Evolutionary conservation across 1,284 basidiomycete genomes (phyloP), one percentile per base, ranked within the genome.

Genomic region (Moesziomyces globuligerus): DNA sequence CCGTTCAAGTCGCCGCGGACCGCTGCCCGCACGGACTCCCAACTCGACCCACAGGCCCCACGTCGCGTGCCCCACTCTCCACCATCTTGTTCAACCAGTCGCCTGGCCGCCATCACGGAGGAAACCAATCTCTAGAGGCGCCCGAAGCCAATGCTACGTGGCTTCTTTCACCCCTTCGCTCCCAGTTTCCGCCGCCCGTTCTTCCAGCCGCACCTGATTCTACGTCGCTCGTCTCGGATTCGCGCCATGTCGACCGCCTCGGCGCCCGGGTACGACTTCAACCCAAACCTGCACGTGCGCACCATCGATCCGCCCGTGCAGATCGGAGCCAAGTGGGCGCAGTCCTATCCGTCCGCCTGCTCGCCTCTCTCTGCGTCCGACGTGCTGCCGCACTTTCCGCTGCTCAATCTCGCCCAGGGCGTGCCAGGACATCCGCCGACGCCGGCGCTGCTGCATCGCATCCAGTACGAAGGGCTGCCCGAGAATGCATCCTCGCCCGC

Each of bases 381-480:
- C n/a, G 61, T 60, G 15, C 37, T 47, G 39, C 50, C 55, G 2
- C 47, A 58, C 20, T 49, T 55, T 29, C 62, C 64, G 3, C 43
- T 76, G 41, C 68, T 79, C 36, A 79, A 78, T 38, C 55, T 79
- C 13, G 72, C 76, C 1, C 77, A 79, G 36, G 77, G 77, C 25
- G 74, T 78, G 17, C 77, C 77, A 1, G 76, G 72, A 25, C 58
- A 71, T 13, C 51, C 60, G 7, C 77, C 77, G 7, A 59, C 72
- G 9, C 9, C 37, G 1, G 50, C 48, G 3, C 40, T 79, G 18
- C 53, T 72, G 7, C 48, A 69, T 3, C 60, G 62, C 23, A 67
- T 79, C 21, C 48, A 56, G 11, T 44, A 47, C 41, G 64, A 74
- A 32, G 23, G 49, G 2, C 47, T 21, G 17, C 55, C 64, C 8